These are phyloP conservation scores for Dactylis glomerata DNA, from an alignment of 176 grass and related monocot genomes.

Conservation along the genomic window DNA sequence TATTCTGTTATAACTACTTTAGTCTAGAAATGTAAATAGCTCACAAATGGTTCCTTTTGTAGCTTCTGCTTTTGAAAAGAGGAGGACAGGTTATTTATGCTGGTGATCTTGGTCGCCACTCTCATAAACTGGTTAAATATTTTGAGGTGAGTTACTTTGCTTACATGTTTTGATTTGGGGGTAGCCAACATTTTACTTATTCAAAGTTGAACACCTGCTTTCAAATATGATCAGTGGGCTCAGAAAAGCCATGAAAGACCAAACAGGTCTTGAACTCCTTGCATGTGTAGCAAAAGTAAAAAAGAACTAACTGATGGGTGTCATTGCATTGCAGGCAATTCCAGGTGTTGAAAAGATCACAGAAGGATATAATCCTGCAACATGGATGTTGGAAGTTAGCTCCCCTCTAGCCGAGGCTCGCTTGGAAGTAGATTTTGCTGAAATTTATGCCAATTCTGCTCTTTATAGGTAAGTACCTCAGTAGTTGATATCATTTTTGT, in stretches of 20 bases:
- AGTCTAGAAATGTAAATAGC: background rate
- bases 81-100: conserved; percentile 84
- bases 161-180: background rate
- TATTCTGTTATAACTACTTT: background rate
- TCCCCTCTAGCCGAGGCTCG: conserved; percentile 51
- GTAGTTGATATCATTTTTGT: background rate
- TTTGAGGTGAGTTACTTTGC: conserved; percentile 56
- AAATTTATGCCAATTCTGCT: conserved; percentile 65
- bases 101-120: conserved; percentile 68
- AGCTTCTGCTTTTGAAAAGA: conserved; percentile 86
- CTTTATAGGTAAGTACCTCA: conserved; percentile 54
- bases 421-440: conserved; percentile 62
- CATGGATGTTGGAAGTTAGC: conserved; percentile 87
- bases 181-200: background rate
- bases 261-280: background rate
- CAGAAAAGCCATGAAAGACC: background rate
- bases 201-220: background rate
- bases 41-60: conserved; percentile 21
- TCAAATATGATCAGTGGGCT: background rate
- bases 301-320: background rate
- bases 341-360: conserved; percentile 66
- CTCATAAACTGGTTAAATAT: conserved; percentile 77
- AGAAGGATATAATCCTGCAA: conserved; percentile 83
- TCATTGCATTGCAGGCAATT: conserved; percentile 53
- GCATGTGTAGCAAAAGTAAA: background rate